Evolutionary conservation across 495 filamentous ascomycete genomes (phyloP).

Genomic region (Penicillium coprophilum): DNA sequence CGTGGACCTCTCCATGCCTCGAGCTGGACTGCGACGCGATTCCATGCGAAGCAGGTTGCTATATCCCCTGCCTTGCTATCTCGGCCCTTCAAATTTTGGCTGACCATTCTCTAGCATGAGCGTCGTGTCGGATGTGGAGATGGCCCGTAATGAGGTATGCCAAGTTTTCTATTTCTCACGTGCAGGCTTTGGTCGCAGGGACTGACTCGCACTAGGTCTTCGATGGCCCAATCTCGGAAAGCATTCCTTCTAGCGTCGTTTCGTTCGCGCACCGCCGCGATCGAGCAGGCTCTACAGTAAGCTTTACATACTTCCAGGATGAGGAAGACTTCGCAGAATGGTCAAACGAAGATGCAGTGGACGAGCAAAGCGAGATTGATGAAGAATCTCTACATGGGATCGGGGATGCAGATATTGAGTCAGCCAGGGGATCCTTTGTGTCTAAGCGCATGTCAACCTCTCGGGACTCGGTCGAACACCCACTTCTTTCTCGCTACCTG

Average conservation of each 20-base stretch:
- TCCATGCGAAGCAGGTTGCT: slow-evolving; percentile 73
- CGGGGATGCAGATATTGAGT: slow-evolving; percentile 34
- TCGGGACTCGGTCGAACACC: slow-evolving; percentile 65
- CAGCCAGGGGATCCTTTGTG: slow-evolving; percentile 33
- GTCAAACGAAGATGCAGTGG: slow-evolving; percentile 52
- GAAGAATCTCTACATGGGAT: slow-evolving; percentile 39
- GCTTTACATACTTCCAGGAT: slow-evolving; percentile 82
- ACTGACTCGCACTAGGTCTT: slow-evolving; percentile 62
- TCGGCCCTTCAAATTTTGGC: slow-evolving; percentile 4
- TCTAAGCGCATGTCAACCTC: slow-evolving; percentile 58
- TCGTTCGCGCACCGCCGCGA: slow-evolving; percentile 78
- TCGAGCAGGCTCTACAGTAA: slow-evolving; percentile 79
- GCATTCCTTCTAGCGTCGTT: slow-evolving; percentile 84
- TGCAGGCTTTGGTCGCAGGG: background rate
- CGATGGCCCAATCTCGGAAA: slow-evolving; percentile 90
- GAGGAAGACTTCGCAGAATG: slow-evolving; percentile 54
- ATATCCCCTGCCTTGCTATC: background rate
- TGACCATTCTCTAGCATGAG: slow-evolving; percentile 55
- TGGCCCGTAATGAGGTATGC: slow-evolving; percentile 90
- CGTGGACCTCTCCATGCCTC: slow-evolving; percentile 26
- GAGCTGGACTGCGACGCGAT: slow-evolving; percentile 51
- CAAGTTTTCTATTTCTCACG: background rate
- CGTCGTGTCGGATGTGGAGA: slow-evolving; percentile 94
- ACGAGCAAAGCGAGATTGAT: slow-evolving; percentile 56
- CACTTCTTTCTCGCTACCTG: slow-evolving; percentile 65